Conservation (phyloP, 768 basidiomycete species). For the Fistulinella prunicolor region DNA sequence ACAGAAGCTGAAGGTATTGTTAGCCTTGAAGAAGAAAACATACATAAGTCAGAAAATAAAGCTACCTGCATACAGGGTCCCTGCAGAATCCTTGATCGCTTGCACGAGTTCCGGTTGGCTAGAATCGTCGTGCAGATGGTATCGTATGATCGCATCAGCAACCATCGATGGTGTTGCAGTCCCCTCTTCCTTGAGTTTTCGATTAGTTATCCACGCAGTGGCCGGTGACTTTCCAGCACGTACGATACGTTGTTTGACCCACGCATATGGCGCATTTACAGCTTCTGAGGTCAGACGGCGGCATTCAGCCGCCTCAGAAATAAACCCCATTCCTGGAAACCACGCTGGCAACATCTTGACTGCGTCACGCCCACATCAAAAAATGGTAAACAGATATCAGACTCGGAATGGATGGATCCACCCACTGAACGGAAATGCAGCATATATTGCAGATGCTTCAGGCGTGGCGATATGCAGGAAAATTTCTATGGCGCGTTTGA, state of each 20-base stretch:
- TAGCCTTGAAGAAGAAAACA: too few species aligned
- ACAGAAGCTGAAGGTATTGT: slow-evolving; percentile 22
- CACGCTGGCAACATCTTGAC: slow-evolving; percentile 22
- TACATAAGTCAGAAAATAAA: background rate
- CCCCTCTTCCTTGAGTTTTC: slow-evolving; percentile 5
- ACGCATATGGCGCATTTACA: slow-evolving; percentile 12
- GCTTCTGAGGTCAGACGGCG: slow-evolving; percentile 1
- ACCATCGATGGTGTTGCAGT: slow-evolving; percentile 15
- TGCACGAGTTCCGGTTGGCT: slow-evolving; percentile 4
- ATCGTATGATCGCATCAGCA: slow-evolving; percentile 10
- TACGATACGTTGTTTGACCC: slow-evolving; percentile 9
- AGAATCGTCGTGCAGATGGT: slow-evolving; percentile 5
- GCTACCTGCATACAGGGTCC: slow-evolving; percentile 19
- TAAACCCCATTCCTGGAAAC: slow-evolving; percentile 28
- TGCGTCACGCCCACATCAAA: slow-evolving; percentile 3
- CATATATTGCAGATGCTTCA: slow-evolving; percentile 2
- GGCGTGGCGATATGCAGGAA: background rate
- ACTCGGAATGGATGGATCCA: background rate
- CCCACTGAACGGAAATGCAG: slow-evolving; percentile 15
- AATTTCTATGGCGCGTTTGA: slow-evolving; percentile 9
- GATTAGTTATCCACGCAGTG: background rate
- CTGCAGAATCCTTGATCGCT: slow-evolving; percentile 19
- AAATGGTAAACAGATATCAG: background rate
- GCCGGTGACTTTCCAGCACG: background rate
- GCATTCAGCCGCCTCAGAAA: slow-evolving; percentile 13